These are phyloP conservation scores for Erodium moschatum DNA, from an alignment of 441 rosid species.

Conservation along the genomic window DNA sequence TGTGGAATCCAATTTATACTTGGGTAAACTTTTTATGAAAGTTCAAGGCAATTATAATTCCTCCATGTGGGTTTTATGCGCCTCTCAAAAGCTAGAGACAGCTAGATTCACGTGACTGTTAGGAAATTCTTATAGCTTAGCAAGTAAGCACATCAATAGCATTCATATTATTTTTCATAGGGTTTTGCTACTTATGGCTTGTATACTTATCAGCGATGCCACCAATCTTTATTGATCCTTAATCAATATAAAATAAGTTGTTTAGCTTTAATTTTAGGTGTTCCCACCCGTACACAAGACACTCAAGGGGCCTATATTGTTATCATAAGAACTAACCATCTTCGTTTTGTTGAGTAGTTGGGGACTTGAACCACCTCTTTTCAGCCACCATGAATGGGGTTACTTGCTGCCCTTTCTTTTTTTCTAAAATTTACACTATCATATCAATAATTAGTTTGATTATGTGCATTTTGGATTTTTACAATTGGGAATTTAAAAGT, in stretches of 20 bases:
- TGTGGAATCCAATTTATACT: background rate
- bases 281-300: too few species aligned
- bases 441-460: too few species aligned
- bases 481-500: too few species aligned
- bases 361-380: constrained; percentile 64
- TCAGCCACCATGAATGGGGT: constrained; percentile 86
- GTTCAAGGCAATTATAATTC: background rate
- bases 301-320: too few species aligned
- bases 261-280: background rate
- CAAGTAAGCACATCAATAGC: background rate
- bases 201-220: background rate
- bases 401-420: constrained; percentile 70
- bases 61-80: background rate
- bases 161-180: background rate
- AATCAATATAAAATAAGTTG: background rate
- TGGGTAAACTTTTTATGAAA: too few species aligned
- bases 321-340: too few species aligned
- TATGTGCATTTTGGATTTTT: too few species aligned
- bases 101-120: background rate
- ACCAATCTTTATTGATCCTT: background rate
- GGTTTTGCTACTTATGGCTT: background rate
- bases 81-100: background rate
- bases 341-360: constrained; percentile 35
- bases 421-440: too few species aligned
- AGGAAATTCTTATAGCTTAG: background rate